phyloP scores from a whole-genome alignment of 768 basidiomycete species.

The Lactifluus piperatus region DNA sequence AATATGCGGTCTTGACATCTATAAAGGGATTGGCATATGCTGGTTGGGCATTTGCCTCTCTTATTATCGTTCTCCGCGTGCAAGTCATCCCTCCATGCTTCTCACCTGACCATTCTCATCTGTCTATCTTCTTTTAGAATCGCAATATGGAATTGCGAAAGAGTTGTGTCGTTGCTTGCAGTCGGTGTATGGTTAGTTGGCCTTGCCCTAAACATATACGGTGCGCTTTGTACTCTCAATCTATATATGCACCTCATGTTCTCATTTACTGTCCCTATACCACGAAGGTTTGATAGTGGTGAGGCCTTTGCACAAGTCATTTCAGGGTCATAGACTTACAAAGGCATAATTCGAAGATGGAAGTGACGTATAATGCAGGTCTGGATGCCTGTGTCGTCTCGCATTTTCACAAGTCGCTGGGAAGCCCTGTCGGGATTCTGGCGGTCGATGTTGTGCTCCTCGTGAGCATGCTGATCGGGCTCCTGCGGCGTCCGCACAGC shows the following conservation, averaged over 20 bases:
- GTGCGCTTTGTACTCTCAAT: background rate
- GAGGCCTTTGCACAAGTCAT: background rate
- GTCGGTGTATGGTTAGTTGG: background rate
- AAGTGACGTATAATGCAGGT: background rate
- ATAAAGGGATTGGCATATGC: background rate
- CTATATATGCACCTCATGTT: background rate
- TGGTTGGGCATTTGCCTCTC: background rate
- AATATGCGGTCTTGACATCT: background rate
- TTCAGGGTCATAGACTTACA: background rate
- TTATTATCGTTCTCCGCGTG: background rate
- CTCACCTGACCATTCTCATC: background rate
- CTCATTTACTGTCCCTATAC: background rate
- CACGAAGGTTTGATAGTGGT: background rate
- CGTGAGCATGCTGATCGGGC: background rate
- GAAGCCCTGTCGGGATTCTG: no score
- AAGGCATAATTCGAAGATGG: background rate
- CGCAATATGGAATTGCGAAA: background rate
- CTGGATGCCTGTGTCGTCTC: background rate
- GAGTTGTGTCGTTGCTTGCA: background rate
- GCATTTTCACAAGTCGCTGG: background rate
- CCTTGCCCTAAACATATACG: background rate
- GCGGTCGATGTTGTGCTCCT: background rate
- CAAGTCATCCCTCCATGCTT: background rate
- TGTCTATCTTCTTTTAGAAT: background rate
- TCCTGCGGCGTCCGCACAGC: background rate